Evolutionary conservation across 352 stramenopile species (phyloP).

Genomic region (Pythium brassicae): DNA sequence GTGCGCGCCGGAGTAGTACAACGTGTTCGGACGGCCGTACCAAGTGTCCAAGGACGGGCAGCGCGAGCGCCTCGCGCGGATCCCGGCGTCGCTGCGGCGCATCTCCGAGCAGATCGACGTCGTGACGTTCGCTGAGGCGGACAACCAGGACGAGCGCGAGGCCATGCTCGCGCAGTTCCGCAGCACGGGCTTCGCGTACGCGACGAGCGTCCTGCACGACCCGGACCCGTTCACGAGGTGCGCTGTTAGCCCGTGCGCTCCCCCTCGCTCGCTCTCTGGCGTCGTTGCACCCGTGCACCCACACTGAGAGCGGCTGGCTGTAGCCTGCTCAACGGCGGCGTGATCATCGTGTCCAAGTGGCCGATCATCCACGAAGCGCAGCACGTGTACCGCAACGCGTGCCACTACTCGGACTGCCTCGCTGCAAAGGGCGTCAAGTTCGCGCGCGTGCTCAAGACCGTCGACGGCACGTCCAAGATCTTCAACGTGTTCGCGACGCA

Average conservation of each 20-base stretch:
- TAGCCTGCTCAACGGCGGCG: slow-evolving; percentile 72
- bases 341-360: slow-evolving; percentile 81
- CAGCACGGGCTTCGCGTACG: slow-evolving; percentile 46
- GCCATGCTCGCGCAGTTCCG: slow-evolving; percentile 62
- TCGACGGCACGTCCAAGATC: slow-evolving; percentile 44
- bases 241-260: too few species aligned
- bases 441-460: slow-evolving; percentile 62
- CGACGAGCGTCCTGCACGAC: slow-evolving; percentile 68
- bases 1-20: slow-evolving; percentile 53
- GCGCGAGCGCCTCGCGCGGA: slow-evolving; percentile 48
- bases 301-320: too few species aligned
- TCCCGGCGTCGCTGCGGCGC: slow-evolving; percentile 42
- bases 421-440: slow-evolving; percentile 85
- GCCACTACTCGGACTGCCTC: slow-evolving; percentile 80
- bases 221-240: slow-evolving; percentile 75
- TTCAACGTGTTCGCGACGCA: slow-evolving; percentile 86
- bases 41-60: slow-evolving; percentile 75
- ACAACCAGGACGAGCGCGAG: slow-evolving; percentile 42
- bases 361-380: slow-evolving; percentile 72
- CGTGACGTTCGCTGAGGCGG: slow-evolving; percentile 73
- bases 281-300: too few species aligned
- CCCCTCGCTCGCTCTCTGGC: neutral
- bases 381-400: slow-evolving; percentile 72
- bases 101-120: slow-evolving; percentile 59
- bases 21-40: slow-evolving; percentile 68